A percentile compares a stretch with the other conserved stretches of the same genome.
Conservation (phyloP, 139 green algal species). For the Pycnococcus provasolii region DNA sequence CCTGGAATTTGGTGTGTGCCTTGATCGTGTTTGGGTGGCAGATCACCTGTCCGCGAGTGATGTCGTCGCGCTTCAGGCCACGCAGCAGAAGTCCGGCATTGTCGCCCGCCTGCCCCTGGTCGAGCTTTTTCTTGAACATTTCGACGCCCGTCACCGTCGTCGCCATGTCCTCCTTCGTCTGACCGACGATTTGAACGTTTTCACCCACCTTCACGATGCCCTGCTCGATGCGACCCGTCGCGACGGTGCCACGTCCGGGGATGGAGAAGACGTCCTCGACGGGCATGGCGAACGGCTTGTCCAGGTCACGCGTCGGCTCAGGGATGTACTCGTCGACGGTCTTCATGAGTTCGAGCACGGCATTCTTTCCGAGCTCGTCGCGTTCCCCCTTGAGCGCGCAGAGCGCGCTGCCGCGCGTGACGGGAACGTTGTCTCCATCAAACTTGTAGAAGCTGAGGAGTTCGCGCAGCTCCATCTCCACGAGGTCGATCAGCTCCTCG, state of each 20-base stretch:
- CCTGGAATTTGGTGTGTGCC: constrained; percentile 62
- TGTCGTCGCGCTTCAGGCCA: constrained; percentile 88
- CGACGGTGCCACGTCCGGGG: constrained; percentile 82
- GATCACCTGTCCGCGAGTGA: constrained; percentile 76
- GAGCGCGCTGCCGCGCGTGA: constrained; percentile 58
- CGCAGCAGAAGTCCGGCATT: constrained; percentile 93
- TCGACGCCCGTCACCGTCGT: constrained; percentile 80
- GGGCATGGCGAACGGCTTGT: constrained; percentile 95
- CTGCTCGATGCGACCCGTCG: constrained; percentile 87
- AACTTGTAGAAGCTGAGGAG: constrained; percentile 97
- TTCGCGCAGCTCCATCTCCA: constrained; percentile 97
- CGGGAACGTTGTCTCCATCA: constrained; percentile 79
- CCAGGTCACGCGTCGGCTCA: constrained; percentile 62
- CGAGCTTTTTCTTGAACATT: constrained; percentile 98
- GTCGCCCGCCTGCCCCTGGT: constrained; percentile 84
- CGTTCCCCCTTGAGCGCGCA: constrained; percentile 73
- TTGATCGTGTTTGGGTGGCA: constrained; percentile 77
- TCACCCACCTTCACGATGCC: constrained; percentile 84
- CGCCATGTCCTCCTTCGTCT: constrained; percentile 43
- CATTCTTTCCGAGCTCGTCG: constrained; percentile 59
- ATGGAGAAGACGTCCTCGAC: constrained; percentile 97
- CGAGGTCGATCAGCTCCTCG: constrained; percentile 90
- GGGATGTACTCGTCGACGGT: constrained; percentile 63
- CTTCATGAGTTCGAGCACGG: constrained; percentile 81
- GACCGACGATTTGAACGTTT: constrained; percentile 87